Evolutionary conservation across 352 stramenopile genomes (phyloP), one percentile per base, ranked within the genome.

Genomic region (Phytophthora aleatoria): DNA sequence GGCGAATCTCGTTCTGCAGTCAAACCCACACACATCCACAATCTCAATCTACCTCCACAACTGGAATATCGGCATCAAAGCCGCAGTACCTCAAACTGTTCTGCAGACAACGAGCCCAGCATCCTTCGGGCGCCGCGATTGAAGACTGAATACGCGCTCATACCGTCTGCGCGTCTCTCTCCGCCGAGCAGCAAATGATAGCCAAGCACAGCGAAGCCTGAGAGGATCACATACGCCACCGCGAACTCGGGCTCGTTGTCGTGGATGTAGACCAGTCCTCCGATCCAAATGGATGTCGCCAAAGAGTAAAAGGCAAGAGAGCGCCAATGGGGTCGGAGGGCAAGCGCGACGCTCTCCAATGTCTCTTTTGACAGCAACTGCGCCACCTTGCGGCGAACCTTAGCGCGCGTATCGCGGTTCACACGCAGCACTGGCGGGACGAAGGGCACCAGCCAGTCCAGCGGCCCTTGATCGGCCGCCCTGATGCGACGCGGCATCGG

Each of bases 121-220:
- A 95, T 89, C 54, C 87, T 81, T 49, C 82, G 74, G 10, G 72
- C 67, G 13, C 78, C 76, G 24, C 71, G 75, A 61, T 95, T 95
- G 55, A 95, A 95, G 16, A 95, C 79, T 26, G 87, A 95, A 62
- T 95, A 95, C 3, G 87, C 85, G 54, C 87, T 95, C 13, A 93
- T 66, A 4, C 68, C 71, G 30, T 69, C 64, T 0, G 30, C 31
- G 5, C 54, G 66, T 16, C 45, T 33, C 9, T 71, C 58, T 3
- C 54, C 61, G 41, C 60, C 69, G 13, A 63, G 27, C 27, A 86
- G 58, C 20, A 89, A 38, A 47, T 89, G 76, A 38, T 73, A 57
- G 4, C 61, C 55, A 8, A 93, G 50, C 11, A 50, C 67, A 11
- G 54, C 41, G 50, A 90, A 86, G 3, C 75, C 81, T 10, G 76